Conservation (phyloP, 257 asterid genomes). For the Linaria vulgaris region DNA sequence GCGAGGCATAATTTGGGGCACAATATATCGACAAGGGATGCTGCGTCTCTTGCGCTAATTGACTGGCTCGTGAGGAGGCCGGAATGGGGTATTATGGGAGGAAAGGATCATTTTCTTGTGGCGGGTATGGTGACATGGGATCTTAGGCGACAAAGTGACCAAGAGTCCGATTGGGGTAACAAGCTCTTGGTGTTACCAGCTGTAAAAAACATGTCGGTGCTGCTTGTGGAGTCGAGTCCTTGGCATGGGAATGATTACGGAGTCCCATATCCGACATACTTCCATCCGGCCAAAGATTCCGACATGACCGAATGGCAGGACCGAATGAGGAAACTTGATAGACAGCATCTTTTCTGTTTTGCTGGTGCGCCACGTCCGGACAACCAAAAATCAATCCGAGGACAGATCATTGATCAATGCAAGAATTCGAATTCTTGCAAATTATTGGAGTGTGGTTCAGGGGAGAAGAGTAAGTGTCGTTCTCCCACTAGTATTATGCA, state of each 20-base stretch:
- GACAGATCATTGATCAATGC: conserved; percentile 66
- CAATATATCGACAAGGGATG: conserved; percentile 57
- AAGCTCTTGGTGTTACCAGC: conserved; percentile 72
- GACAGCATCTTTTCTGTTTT: conserved; percentile 71
- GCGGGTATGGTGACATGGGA: conserved; percentile 90
- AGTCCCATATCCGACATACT: conserved; percentile 80
- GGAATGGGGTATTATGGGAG: conserved; percentile 76
- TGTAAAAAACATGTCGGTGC: conserved; percentile 72
- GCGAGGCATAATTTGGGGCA: conserved; percentile 78
- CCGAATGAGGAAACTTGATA: conserved; percentile 53
- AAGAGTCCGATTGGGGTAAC: conserved; percentile 72
- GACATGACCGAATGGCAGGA: conserved; percentile 70
- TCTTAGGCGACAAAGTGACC: conserved; percentile 56
- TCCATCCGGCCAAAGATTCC: conserved; percentile 69
- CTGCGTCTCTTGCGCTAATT: conserved; percentile 65
- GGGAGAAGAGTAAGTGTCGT: conserved; percentile 78
- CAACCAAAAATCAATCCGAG: conserved; percentile 60
- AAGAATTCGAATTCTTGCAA: conserved; percentile 51
- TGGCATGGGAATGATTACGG: conserved; percentile 73
- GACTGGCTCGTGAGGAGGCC: conserved; percentile 69
- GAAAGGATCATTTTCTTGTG: conserved; percentile 80
- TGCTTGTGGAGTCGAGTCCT: conserved; percentile 84
- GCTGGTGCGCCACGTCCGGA: conserved; percentile 89
- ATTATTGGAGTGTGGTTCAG: conserved; percentile 61
- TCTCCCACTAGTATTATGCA: conserved; percentile 77